These are phyloP conservation scores for Primulina tabacum DNA, from an alignment of 257 asterid species.

Conservation along the genomic window DNA sequence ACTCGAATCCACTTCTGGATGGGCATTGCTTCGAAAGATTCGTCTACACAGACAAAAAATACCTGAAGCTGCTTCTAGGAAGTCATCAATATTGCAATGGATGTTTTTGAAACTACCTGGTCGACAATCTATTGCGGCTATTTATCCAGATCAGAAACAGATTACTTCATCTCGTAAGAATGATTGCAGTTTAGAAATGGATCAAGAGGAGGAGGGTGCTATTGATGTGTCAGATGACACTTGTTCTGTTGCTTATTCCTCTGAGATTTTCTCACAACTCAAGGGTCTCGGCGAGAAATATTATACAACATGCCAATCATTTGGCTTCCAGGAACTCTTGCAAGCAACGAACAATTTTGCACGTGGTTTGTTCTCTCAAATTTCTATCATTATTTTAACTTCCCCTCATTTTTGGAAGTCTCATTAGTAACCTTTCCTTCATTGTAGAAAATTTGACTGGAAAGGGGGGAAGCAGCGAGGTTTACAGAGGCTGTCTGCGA, in stretches of 20 bases:
- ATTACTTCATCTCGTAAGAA: conserved; percentile 31
- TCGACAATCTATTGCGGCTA: conserved; percentile 58
- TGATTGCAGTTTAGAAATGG: conserved; percentile 33
- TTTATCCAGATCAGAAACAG: conserved; percentile 70
- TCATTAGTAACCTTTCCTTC: conserved; percentile 13
- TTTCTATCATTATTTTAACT: conserved; percentile 6
- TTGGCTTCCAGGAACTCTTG: conserved; percentile 70
- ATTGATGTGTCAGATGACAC: conserved; percentile 33
- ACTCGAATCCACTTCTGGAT: conserved; percentile 48
- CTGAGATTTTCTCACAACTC: conserved; percentile 40
- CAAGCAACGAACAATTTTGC: conserved; percentile 62
- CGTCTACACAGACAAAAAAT: conserved; percentile 34
- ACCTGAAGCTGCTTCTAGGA: conserved; percentile 40
- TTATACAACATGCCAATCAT: conserved; percentile 47
- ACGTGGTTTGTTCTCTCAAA: conserved; percentile 46
- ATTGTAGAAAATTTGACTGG: conserved; percentile 73
- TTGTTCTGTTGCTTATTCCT: conserved; percentile 28
- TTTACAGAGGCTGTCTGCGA: conserved; percentile 66
- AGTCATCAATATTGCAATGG: conserved; percentile 48
- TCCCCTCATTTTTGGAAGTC: conserved; percentile 14
- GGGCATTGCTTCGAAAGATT: conserved; percentile 56
- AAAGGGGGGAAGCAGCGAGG: conserved; percentile 87
- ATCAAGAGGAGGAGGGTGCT: conserved; percentile 44
- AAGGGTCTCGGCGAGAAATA: conserved; percentile 56
- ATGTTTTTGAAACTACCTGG: conserved; percentile 41